These are phyloP conservation scores for Cyclotella sp. DNA, from an alignment of 108 stramenopile species.

Conservation along the genomic window DNA sequence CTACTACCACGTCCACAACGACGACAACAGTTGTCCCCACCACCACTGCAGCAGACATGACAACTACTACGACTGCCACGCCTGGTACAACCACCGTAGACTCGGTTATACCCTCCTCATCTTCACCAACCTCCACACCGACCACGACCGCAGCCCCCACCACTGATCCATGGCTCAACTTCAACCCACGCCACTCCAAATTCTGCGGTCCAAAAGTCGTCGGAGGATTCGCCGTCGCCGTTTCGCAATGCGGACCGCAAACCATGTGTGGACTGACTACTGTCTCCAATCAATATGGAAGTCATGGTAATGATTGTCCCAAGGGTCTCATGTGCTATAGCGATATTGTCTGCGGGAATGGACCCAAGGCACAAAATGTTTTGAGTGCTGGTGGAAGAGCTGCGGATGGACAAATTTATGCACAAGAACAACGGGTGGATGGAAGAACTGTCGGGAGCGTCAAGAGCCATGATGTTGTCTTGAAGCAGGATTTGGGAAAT, in stretches of 20 bases:
- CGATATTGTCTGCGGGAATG: slow-evolving; percentile 12
- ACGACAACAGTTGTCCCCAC: too few relatives aligned
- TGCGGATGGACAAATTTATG: not conserved
- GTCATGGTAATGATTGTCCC: slow-evolving; percentile 27
- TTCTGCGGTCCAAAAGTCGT: slow-evolving; percentile 31
- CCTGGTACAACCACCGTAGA: not conserved
- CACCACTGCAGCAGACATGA: not conserved
- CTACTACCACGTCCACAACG: too few relatives aligned
- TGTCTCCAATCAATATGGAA: slow-evolving; percentile 1
- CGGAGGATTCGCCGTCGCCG: slow-evolving; percentile 21
- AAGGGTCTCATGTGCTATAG: slow-evolving; percentile 22
- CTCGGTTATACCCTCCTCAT: too few relatives aligned
- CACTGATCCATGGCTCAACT: not conserved
- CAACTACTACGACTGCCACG: not conserved
- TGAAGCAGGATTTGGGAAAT: slow-evolving; percentile 10
- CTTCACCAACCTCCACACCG: not conserved
- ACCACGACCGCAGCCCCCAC: not conserved
- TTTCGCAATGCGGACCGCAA: not conserved
- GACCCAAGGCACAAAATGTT: not conserved
- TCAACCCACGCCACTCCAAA: slow-evolving; percentile 2
- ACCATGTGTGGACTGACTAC: slow-evolving; percentile 17
- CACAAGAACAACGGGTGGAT: too few relatives aligned
- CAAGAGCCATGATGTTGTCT: slow-evolving; percentile 1
- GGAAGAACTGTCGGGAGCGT: not conserved
- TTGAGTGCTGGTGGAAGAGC: not conserved